These are phyloP conservation scores for Penicillium longicatenatum DNA, from an alignment of 495 filamentous ascomycete genomes.

Conservation along the genomic window DNA sequence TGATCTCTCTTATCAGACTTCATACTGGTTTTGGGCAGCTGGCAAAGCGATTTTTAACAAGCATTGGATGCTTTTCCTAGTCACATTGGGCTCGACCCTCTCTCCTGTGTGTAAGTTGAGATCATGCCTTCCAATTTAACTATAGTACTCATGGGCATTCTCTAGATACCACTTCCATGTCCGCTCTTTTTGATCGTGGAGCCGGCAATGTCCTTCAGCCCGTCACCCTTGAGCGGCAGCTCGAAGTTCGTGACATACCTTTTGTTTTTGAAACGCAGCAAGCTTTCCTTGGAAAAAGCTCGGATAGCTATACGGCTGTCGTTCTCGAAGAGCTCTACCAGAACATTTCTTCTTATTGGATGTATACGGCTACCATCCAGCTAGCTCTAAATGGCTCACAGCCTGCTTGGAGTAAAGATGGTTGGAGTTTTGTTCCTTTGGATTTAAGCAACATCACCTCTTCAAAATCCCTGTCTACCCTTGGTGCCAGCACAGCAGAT, in stretches of 20 bases:
- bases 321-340: conserved; percentile 14
- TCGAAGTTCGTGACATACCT: conserved; percentile 24
- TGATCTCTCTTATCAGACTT: conserved; percentile 33
- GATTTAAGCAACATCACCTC: conserved; percentile 12
- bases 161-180: conserved; percentile 42
- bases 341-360: conserved; percentile 26
- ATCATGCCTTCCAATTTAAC: no score
- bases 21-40: conserved; percentile 32
- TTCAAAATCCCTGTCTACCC: not conserved
- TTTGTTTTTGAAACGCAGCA: conserved; percentile 12
- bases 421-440: conserved; percentile 38
- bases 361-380: conserved; percentile 37
- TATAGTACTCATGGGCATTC: no score
- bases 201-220: conserved; percentile 14
- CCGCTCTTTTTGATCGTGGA: conserved; percentile 32
- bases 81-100: conserved; percentile 31
- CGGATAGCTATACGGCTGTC: no score
- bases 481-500: conserved; percentile 5
- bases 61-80: conserved; percentile 34
- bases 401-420: conserved; percentile 38
- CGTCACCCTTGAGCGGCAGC: conserved; percentile 12
- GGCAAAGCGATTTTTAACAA: conserved; percentile 29
- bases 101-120: conserved; percentile 40
- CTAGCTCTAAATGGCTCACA: conserved; percentile 31
- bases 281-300: no score